Percentiles rank a stretch among this genome's conserved stretches.
These are phyloP conservation scores for Fraxinus albicans DNA, from an alignment of 305 asterid species.

Conservation along the genomic window DNA sequence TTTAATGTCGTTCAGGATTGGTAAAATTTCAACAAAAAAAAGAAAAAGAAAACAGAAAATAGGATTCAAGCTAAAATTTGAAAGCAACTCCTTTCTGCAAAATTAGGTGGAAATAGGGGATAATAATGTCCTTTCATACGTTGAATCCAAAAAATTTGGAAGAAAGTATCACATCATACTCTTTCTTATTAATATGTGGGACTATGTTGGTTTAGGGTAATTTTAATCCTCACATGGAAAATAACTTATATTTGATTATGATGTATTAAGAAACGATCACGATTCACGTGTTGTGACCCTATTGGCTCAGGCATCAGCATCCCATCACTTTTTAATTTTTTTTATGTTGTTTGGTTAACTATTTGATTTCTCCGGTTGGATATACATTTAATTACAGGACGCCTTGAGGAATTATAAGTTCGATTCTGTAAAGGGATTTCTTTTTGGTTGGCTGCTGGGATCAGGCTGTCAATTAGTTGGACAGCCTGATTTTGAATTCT, in stretches of 20 bases:
- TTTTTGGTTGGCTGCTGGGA: slow-evolving; percentile 20
- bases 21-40: neutral
- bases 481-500: slow-evolving; percentile 33
- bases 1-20: neutral
- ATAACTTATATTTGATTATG: neutral
- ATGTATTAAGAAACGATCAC: neutral
- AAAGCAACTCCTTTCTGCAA: neutral
- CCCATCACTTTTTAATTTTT: neutral
- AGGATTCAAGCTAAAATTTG: neutral
- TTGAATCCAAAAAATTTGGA: neutral
- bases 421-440: slow-evolving; percentile 11
- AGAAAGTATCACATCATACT: neutral
- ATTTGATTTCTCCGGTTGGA: neutral
- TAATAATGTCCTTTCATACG: neutral
- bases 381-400: slow-evolving; percentile 7
- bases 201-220: neutral
- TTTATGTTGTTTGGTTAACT: neutral
- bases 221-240: neutral
- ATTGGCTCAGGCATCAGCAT: neutral
- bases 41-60: neutral
- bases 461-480: slow-evolving; percentile 41
- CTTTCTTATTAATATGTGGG: neutral
- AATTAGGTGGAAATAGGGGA: neutral
- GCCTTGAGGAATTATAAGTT: slow-evolving; percentile 30
- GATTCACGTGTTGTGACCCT: neutral